Base-by-base conservation (phyloP, 768 basidiomycete species). In the Amanita rimosa region DNA sequence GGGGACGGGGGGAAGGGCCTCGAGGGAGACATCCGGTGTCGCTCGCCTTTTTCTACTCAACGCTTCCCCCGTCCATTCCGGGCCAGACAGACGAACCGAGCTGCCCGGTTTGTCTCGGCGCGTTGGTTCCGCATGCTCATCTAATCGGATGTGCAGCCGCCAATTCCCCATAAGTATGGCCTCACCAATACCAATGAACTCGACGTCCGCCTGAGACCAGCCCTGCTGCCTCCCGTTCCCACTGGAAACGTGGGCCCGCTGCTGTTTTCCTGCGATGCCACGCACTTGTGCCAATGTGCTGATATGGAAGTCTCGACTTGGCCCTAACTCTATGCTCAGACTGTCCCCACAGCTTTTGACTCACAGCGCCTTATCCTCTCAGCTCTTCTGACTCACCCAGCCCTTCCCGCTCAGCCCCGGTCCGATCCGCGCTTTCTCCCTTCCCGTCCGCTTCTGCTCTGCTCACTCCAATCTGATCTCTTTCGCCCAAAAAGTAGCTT, bases 1-100 rank as follows among this genome's bases (percentile, higher is more conserved):
- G 43, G 31, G 45, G 51, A 48, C 42, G 53, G 46, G 26, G 52
- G 49, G 35, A 34, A 27, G 46, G 47, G 22, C 37, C 50, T 41
- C 33, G 41, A 51, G 43, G 50, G 48, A 29, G 47, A 17, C 13
- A 19, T 24, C 19, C 19, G 14, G 21, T 22, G 44, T 40, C 26
- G 31, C 16, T 44, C 29, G 14, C 27, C 37, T 24, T 39, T 39
- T 33, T n/a, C 46, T 40, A 31, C 21, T 46, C 24, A 8, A 46
- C 19, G 8, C 36, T 31, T 14, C 38, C 37, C 22, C 46, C 46
- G 37, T 40, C 37, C 37, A 37, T 47, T 48, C 46, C 46, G 46
- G 37, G 46, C 46, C 38, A 39, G 6, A 37, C 46, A 48, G 14
- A 9, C 46, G 35, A 35, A 21, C 13, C 46, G 21, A 14, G 2